Percentiles rank a stretch among this genome's conserved stretches.
Conservation (phyloP, 768 basidiomycete genomes). For the Royoungia palumana region DNA sequence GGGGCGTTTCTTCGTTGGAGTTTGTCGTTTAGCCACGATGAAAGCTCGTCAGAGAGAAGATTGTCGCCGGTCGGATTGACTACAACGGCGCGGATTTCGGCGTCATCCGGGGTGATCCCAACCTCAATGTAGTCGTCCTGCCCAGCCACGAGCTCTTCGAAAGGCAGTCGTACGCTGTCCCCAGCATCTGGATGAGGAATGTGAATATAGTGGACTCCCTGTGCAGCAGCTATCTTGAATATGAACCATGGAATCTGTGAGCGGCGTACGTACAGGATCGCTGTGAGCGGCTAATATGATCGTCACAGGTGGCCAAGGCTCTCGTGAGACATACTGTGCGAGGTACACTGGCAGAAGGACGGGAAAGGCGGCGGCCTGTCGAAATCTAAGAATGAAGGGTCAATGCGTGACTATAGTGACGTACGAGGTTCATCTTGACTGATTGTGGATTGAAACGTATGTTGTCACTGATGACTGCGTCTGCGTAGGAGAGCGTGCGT, state of each 20-base stretch:
- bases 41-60: constrained; percentile 35
- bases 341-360: constrained; percentile 65
- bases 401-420: constrained; percentile 14
- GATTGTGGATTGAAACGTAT: constrained; percentile 43
- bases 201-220: constrained; percentile 30
- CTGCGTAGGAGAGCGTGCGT: constrained; percentile 32
- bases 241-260: neutral
- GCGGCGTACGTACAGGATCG: constrained; percentile 19
- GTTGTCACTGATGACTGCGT: constrained; percentile 37
- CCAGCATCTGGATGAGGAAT: constrained; percentile 18
- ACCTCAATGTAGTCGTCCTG: constrained; percentile 24
- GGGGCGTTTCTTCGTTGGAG: constrained; percentile 20
- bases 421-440: constrained; percentile 45
- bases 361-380: constrained; percentile 57
- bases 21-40: constrained; percentile 30
- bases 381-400: constrained; percentile 4
- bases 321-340: constrained; percentile 41
- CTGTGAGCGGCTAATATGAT: constrained; percentile 27
- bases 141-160: constrained; percentile 20
- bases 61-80: constrained; percentile 21
- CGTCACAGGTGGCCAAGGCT: constrained; percentile 29
- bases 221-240: neutral
- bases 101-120: constrained; percentile 11
- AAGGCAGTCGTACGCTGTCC: constrained; percentile 17
- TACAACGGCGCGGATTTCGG: constrained; percentile 15